Percentiles rank a stretch among this genome's conserved stretches.
Evolutionary conservation across 352 stramenopile species (phyloP).

Genomic region (Globisporangium paddicum): DNA sequence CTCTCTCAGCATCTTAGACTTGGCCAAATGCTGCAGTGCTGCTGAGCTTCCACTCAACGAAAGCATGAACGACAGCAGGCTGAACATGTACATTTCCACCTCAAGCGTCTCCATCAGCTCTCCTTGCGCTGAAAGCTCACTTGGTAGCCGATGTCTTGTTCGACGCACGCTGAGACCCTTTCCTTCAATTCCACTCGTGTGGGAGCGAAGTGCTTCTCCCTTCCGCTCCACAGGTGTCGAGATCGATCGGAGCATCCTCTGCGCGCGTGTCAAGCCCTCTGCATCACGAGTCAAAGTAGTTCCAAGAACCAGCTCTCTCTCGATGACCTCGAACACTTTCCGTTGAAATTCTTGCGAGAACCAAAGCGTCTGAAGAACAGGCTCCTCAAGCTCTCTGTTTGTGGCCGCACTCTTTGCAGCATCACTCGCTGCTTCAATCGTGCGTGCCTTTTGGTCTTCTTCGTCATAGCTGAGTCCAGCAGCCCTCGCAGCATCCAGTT

Average conservation of each 20-base stretch:
- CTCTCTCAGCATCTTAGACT: slow-evolving; percentile 59
- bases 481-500: slow-evolving; percentile 15
- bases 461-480: slow-evolving; percentile 35
- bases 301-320: slow-evolving; percentile 69
- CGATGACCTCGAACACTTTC: slow-evolving; percentile 84
- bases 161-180: not conserved
- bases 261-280: slow-evolving; percentile 70
- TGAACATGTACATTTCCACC: slow-evolving; percentile 70
- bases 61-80: slow-evolving; percentile 72
- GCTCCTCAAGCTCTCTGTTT: slow-evolving; percentile 66
- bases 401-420: slow-evolving; percentile 72
- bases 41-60: slow-evolving; percentile 67
- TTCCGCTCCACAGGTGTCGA: slow-evolving; percentile 65
- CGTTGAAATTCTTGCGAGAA: slow-evolving; percentile 85
- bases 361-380: slow-evolving; percentile 77
- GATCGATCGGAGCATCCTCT: slow-evolving; percentile 78
- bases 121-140: slow-evolving; percentile 25
- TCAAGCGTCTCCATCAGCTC: slow-evolving; percentile 71
- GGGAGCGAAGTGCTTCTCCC: slow-evolving; percentile 35
- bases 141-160: slow-evolving; percentile 14
- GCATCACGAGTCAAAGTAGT: slow-evolving; percentile 66
- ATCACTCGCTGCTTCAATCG: slow-evolving; percentile 72
- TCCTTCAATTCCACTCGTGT: slow-evolving; percentile 37
- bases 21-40: slow-evolving; percentile 53
- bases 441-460: slow-evolving; percentile 49